A percentile compares a stretch with the other conserved stretches of the same genome.
These are phyloP conservation scores for Salix caprea DNA, from an alignment of 345 rosid species.

Conservation along the genomic window DNA sequence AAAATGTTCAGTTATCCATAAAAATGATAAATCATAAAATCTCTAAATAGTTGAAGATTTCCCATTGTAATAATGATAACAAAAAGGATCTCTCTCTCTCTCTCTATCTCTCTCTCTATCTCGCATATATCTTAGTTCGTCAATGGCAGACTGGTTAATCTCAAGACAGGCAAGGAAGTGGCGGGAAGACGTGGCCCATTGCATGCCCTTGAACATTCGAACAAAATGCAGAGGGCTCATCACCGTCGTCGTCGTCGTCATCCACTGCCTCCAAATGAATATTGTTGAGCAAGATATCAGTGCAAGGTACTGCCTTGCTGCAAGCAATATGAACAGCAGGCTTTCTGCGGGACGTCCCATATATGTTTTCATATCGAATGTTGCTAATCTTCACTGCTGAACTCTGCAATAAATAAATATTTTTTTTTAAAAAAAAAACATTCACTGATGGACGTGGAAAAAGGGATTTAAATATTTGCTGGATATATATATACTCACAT, in stretches of 20 bases:
- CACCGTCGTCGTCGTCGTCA: not conserved
- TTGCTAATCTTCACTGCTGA: constrained; percentile 36
- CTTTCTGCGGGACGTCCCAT: constrained; percentile 29
- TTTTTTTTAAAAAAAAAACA: too few relatives aligned
- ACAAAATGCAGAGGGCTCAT: constrained; percentile 25
- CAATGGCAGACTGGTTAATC: not conserved
- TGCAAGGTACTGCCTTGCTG: constrained; percentile 37
- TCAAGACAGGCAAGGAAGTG: constrained; percentile 26
- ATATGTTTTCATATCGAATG: constrained; percentile 22
- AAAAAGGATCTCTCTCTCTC: not conserved
- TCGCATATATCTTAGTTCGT: not conserved
- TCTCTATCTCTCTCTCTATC: too few relatives aligned
- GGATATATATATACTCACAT: constrained; percentile 16
- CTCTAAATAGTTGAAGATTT: too few relatives aligned
- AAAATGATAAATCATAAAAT: too few relatives aligned
- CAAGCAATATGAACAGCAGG: constrained; percentile 31
- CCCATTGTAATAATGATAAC: too few relatives aligned
- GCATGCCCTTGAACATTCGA: constrained; percentile 35
- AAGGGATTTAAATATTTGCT: too few relatives aligned
- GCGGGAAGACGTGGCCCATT: constrained; percentile 25
- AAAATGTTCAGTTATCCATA: too few relatives aligned
- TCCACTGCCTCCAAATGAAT: constrained; percentile 14
- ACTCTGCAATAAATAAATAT: constrained; percentile 21
- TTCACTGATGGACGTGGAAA: too few relatives aligned
- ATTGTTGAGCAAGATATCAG: constrained; percentile 27